Percentiles rank a stretch among this genome's conserved stretches.
Evolutionary conservation across 2,329 filamentous ascomycete genomes (phyloP).

Genomic region (Apiospora kogelbergensis): DNA sequence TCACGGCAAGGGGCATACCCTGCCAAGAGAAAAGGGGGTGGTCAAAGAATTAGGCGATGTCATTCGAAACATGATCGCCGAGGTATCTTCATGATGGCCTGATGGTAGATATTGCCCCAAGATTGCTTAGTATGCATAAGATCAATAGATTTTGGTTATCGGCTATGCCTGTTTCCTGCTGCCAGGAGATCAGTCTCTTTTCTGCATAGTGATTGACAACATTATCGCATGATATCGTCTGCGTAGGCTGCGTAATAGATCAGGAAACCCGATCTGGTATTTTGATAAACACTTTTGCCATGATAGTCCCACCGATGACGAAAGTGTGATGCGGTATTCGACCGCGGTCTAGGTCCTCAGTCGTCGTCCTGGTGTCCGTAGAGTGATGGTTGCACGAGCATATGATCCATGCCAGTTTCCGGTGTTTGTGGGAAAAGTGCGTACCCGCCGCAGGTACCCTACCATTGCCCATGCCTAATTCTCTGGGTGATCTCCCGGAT

Average conservation of each 20-base stretch:
- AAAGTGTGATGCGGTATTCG: background rate
- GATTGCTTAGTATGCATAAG: constrained; percentile 40
- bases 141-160: constrained; percentile 28
- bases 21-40: constrained; percentile 53
- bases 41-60: constrained; percentile 48
- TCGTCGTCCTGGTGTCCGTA: background rate
- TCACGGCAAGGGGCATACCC: constrained; percentile 63
- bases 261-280: background rate
- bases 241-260: background rate
- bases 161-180: background rate
- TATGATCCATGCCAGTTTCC: background rate
- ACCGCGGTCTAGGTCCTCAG: background rate
- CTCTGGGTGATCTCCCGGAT: background rate
- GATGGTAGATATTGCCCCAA: background rate
- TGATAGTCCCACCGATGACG: background rate
- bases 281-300: fast-evolving
- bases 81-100: constrained; percentile 12
- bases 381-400: background rate
- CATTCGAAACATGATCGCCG: constrained; percentile 34
- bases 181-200: background rate
- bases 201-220: background rate
- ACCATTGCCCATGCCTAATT: background rate
- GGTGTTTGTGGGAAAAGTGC: background rate
- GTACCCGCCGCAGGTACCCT: background rate
- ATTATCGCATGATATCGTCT: background rate